A percentile compares a stretch with the other conserved stretches of the same genome.
Conservation (phyloP, 2,329 filamentous ascomycete genomes). For the Fusarium musae region DNA sequence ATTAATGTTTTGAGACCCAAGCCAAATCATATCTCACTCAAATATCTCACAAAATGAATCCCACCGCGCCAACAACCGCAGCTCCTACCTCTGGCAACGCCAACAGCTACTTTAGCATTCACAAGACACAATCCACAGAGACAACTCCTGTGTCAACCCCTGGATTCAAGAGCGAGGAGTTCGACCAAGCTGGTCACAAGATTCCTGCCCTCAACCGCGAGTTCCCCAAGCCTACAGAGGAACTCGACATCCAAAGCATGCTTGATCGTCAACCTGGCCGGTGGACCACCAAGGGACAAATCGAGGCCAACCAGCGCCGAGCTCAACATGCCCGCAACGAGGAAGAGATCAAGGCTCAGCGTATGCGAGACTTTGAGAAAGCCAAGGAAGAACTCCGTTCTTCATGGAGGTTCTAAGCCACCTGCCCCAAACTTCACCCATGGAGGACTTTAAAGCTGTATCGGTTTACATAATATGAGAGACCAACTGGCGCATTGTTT, state of each 20-base stretch:
- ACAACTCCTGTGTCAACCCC: conserved; percentile 40
- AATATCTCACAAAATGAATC: conserved; percentile 20
- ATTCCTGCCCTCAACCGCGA: conserved; percentile 50
- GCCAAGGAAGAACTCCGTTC: conserved; percentile 60
- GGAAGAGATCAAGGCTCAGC: conserved; percentile 49
- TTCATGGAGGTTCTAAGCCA: conserved; percentile 23
- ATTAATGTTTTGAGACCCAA: not conserved
- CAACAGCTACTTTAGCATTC: conserved; percentile 32
- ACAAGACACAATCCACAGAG: conserved; percentile 39
- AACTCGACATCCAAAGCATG: conserved; percentile 56
- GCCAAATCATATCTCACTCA: not conserved
- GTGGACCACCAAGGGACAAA: conserved; percentile 54
- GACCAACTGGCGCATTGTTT: conserved; percentile 32
- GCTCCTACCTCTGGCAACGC: conserved; percentile 28
- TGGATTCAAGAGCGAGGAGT: conserved; percentile 26
- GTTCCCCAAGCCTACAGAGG: conserved; percentile 54
- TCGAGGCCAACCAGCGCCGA: conserved; percentile 48
- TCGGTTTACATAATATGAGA: not conserved
- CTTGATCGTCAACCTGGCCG: conserved; percentile 57
- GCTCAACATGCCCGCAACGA: conserved; percentile 31
- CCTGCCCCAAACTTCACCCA: not conserved
- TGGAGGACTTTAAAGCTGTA: not conserved
- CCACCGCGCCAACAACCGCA: conserved; percentile 20
- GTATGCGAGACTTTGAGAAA: conserved; percentile 56
- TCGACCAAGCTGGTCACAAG: conserved; percentile 36